Base-by-base conservation (phyloP, 1,139 yeast species). In the Lizanozyma gosingica region DNA sequence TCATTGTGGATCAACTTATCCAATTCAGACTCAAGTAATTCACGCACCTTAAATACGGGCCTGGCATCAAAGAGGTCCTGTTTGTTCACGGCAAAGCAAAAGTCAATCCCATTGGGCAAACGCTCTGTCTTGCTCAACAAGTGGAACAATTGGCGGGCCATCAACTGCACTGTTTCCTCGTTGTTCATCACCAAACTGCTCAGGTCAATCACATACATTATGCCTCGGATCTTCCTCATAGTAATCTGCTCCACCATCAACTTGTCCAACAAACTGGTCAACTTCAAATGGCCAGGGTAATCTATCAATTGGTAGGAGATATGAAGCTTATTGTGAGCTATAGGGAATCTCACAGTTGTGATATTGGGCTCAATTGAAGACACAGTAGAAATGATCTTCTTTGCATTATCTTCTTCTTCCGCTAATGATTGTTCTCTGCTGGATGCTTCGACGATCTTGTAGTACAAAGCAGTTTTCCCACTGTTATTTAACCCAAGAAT, bases 201-300 rank as follows among this genome's bases (percentile, higher is more conserved):
- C 1, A 85, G 67, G 57, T 83, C 92, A 32, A 90, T 66, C 46
- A 90, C 68, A 49, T 77, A 87, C 2, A 87, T 60, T 4, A 87
- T 64, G 3, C 95, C 96, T 47, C 71, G 65, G 37, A 80, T 61
- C 34, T 67, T 66, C 38, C 61, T 59, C 37, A 74, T 53, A 18
- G 78, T 65, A 35, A 67, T 62, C 38, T 73, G 73, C 17, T 70
- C 65, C 14, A 69, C 55, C 39, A 58, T 14, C 47, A 65, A 52
- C 43, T 65, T 69, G 45, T 62, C 60, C 47, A 71, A 62, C 6
- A 60, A 43, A 39, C 73, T 73, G 45, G 75, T 76, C 49, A 88
- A 75, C 56, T 87, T 88, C 43, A 76, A 64, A 59, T 84, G 92
- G 4, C 97, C 97, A 2, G 97, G 97, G 49, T 80, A 80, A 55